Conservation (phyloP, 176 grass and related monocot species). For the Phoenix roebelenii region DNA sequence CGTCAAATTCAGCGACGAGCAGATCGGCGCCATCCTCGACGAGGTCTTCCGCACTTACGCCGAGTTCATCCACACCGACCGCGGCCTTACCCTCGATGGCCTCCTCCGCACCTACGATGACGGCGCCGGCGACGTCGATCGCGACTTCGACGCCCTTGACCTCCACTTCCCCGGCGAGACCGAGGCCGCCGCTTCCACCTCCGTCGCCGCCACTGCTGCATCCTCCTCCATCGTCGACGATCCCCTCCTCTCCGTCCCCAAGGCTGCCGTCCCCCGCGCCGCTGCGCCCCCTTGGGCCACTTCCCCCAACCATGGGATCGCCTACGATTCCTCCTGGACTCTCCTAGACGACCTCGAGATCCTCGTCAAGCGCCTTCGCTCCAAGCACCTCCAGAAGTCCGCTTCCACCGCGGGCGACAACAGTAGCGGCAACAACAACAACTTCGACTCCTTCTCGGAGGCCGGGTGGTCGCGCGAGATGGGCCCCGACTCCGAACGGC, state of each 20-base stretch:
- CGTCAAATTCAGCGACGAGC: conserved; percentile 85
- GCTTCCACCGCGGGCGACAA: neutral
- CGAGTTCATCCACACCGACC: conserved; percentile 49
- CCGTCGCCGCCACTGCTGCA: too few relatives aligned
- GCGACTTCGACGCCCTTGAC: conserved; percentile 81
- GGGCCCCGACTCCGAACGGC: conserved; percentile 36
- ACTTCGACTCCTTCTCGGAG: conserved; percentile 88
- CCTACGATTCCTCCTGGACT: conserved; percentile 80
- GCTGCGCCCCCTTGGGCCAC: too few relatives aligned
- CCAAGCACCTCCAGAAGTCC: conserved; percentile 68
- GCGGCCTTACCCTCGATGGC: conserved; percentile 59
- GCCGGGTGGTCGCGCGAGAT: conserved; percentile 88
- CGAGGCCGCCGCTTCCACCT: neutral
- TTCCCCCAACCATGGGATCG: conserved; percentile 61
- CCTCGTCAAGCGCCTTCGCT: conserved; percentile 92
- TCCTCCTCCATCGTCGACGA: too few relatives aligned
- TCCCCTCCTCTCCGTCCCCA: too few relatives aligned
- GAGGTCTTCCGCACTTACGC: conserved; percentile 94
- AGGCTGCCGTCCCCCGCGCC: too few relatives aligned
- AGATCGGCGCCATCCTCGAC: conserved; percentile 89
- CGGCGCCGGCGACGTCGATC: conserved; percentile 87
- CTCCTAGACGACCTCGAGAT: conserved; percentile 91
- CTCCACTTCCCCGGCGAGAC: conserved; percentile 14
- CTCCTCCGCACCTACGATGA: conserved; percentile 91
- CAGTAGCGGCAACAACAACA: conserved; percentile 27